Percentiles rank a stretch among this genome's conserved stretches.
Conservation (phyloP, 345 rosid genomes). For the Alliaria petiolata region DNA sequence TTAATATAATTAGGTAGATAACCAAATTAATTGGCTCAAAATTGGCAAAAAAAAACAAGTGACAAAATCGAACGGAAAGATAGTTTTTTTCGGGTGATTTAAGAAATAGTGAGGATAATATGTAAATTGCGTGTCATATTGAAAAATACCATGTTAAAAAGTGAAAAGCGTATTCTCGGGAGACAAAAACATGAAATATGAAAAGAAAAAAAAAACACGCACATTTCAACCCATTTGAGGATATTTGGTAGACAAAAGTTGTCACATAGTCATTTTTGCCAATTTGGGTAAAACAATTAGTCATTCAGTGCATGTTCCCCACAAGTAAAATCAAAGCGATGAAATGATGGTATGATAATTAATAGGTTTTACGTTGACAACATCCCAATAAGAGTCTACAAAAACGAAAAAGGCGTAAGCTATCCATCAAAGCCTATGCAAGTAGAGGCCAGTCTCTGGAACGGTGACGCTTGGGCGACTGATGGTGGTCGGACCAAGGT, state of each 20-base stretch:
- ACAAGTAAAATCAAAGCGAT: neutral
- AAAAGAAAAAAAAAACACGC: too few relatives aligned
- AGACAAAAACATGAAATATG: too few relatives aligned
- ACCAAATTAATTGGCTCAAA: too few relatives aligned
- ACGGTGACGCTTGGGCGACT: slow-evolving; percentile 68
- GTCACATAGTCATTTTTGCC: neutral
- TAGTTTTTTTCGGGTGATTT: too few relatives aligned
- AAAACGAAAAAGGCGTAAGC: slow-evolving; percentile 47
- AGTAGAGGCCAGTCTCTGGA: slow-evolving; percentile 62
- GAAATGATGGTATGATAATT: neutral
- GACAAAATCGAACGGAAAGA: too few relatives aligned
- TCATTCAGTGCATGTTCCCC: neutral
- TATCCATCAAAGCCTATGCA: slow-evolving; percentile 57
- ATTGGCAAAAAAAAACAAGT: too few relatives aligned
- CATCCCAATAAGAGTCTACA: slow-evolving; percentile 69
- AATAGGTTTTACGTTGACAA: slow-evolving; percentile 58
- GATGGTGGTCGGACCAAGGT: slow-evolving; percentile 57
- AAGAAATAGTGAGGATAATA: too few relatives aligned
- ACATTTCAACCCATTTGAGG: too few relatives aligned
- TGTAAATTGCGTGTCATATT: too few relatives aligned
- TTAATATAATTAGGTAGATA: too few relatives aligned
- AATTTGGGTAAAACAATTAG: neutral
- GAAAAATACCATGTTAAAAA: too few relatives aligned
- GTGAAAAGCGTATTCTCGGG: too few relatives aligned
- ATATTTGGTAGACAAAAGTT: neutral